phyloP scores from a whole-genome alignment of 2,329 filamentous ascomycete genomes.

The Davidsoniella eucalypti region DNA sequence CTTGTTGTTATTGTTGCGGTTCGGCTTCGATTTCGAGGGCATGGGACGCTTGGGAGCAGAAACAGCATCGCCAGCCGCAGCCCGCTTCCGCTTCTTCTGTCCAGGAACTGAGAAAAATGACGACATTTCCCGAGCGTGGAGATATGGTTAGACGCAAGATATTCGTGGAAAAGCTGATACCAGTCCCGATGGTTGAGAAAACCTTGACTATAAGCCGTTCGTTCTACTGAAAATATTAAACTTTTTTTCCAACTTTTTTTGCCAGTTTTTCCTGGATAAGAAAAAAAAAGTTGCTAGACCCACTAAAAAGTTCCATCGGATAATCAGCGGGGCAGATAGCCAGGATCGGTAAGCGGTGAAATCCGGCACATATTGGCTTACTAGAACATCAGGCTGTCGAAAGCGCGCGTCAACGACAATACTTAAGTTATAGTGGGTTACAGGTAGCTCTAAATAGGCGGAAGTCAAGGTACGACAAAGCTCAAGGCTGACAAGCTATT shows the following conservation, averaged over 20 bases:
- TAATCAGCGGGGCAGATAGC: conserved; percentile 13
- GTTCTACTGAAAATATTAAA: not conserved
- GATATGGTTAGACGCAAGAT: not conserved
- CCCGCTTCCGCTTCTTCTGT: conserved; percentile 79
- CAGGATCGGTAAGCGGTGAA: conserved; percentile 18
- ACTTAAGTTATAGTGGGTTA: conserved; percentile 10
- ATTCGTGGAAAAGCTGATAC: not conserved
- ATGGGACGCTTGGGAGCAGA: conserved; percentile 10
- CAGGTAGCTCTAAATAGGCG: conserved; percentile 10
- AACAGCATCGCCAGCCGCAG: conserved; percentile 29
- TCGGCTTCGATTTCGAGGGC: conserved; percentile 7
- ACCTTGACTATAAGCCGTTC: not conserved
- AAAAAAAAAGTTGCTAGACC: conserved; percentile 12
- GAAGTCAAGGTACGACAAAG: conserved; percentile 7
- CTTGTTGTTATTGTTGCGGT: not conserved
- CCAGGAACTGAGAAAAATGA: conserved; percentile 89
- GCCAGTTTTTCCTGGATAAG: conserved; percentile 7
- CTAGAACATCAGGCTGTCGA: conserved; percentile 11
- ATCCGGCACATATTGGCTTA: conserved; percentile 17
- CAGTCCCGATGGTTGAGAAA: not conserved
- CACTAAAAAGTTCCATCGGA: conserved; percentile 12
- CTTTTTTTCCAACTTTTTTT: conserved; percentile 13
- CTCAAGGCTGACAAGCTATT: conserved; percentile 11
- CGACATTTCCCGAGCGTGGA: conserved; percentile 43
- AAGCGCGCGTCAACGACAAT: conserved; percentile 10